Evolutionary conservation across 2,329 filamentous ascomycete species (phyloP), one percentile per base, ranked within the genome.

Genomic region (Zarea fungicola): DNA sequence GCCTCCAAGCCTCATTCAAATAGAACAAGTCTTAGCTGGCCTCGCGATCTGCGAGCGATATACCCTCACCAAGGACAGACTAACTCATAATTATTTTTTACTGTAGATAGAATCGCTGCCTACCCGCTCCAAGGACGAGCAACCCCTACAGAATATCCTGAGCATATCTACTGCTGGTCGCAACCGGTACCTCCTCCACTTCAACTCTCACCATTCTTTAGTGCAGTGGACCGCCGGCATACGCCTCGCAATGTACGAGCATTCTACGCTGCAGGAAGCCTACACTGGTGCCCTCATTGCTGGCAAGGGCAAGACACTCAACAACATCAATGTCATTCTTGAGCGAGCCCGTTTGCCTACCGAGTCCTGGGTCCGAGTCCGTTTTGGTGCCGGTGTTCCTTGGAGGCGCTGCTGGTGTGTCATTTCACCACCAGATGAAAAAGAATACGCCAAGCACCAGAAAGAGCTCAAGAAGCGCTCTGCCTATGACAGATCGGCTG

Each of bases 381-480:
- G 93, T 52, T 99, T 99, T 60, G 93, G 93, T 34, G 91, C 93
- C 26, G 93, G 93, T 40, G 95, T 93, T 9, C 91, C 92, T 0
- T 99, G 93, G 93, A 83, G 87, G 62, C 85, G 92, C 32, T 99
- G 91, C 67, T 99, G 92, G 91, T 96, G 91, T 66, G 91, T 97
- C 47, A 87, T 97, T 50, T 81, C 83, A 6, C 93, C 92, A 3
- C 92, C 93, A 0, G 88, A 95, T 60, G 91, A 97, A 70, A 99
- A 97, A 71, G 89, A 95, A 59, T 84, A 83, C 56, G 81, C 85
- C 56, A 96, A 89, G 64, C 73, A 85, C 47, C 87, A 92, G 62
- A 97, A 96, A 66, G 80, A 85, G 23, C 64, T 87, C 61, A 96
- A 95, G 67, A 84, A 85, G 69, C 83, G 84, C 55, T 91, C 86